These are phyloP conservation scores for Castanopsis chinensis DNA, from an alignment of 306 rosid genomes.

Conservation along the genomic window DNA sequence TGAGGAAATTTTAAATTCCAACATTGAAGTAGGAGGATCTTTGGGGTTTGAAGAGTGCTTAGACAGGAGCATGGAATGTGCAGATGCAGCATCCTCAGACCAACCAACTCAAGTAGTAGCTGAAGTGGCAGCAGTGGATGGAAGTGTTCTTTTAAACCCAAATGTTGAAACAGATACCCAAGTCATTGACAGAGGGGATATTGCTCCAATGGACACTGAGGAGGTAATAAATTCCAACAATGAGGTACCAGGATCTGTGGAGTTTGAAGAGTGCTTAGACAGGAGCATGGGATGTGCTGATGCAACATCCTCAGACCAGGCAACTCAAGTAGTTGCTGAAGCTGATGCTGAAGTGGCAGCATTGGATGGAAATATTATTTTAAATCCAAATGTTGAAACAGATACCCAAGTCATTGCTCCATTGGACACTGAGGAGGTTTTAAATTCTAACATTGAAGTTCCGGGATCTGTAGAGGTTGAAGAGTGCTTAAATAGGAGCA, in stretches of 20 bases:
- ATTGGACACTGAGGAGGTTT: conserved; percentile 30
- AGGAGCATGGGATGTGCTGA: conserved; percentile 27
- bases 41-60: conserved; percentile 11
- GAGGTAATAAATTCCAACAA: conserved; percentile 25
- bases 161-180: conserved; percentile 27
- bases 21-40: conserved; percentile 10
- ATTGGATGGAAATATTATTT: conserved; percentile 10
- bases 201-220: conserved; percentile 25
- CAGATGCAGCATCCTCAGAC: not conserved
- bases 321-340: conserved; percentile 12
- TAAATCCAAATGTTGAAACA: conserved; percentile 26
- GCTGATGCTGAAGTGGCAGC: conserved; percentile 8
- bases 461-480: not conserved
- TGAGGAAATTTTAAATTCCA: not conserved
- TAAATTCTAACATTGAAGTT: conserved; percentile 22
- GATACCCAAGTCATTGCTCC: conserved; percentile 16
- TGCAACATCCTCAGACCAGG: conserved; percentile 4
- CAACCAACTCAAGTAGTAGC: conserved; percentile 16
- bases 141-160: conserved; percentile 11
- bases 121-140: conserved; percentile 20
- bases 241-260: conserved; percentile 10
- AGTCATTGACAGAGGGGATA: conserved; percentile 8
- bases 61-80: conserved; percentile 30
- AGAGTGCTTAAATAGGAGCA: conserved; percentile 4
- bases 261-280: conserved; percentile 1